Evolutionary conservation across 192 early-diverging fungal species (phyloP).

Genomic region (Entomortierella chlamydospora): DNA sequence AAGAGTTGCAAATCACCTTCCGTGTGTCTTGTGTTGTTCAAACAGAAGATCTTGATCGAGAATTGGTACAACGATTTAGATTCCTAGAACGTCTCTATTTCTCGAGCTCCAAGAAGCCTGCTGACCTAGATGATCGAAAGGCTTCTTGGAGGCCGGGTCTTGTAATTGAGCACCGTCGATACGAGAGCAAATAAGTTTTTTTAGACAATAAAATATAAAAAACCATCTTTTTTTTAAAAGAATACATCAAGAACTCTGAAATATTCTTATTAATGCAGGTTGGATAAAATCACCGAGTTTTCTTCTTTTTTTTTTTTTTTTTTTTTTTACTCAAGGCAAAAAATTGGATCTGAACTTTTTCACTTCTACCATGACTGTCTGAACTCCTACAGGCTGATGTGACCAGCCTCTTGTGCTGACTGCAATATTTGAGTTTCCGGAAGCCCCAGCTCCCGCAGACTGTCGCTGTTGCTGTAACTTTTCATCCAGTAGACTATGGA

Average conservation of each 20-base stretch:
- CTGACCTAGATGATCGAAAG: not conserved
- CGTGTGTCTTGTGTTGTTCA: slow-evolving; percentile 2
- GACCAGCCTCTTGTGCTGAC: slow-evolving; percentile 38
- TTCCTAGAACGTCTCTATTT: slow-evolving; percentile 27
- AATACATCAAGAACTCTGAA: too few species aligned
- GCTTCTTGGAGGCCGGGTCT: slow-evolving; percentile 13
- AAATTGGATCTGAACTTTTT: slow-evolving; percentile 89
- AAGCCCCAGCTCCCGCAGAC: too few species aligned
- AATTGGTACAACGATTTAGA: slow-evolving; percentile 29
- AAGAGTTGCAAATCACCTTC: slow-evolving; percentile 24
- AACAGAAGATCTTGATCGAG: slow-evolving; percentile 23
- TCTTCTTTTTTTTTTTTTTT: not conserved
- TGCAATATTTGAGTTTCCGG: slow-evolving; percentile 5
- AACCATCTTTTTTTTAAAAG: not conserved
- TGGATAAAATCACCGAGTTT: too few species aligned
- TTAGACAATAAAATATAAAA: not conserved
- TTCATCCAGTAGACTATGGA: slow-evolving; percentile 84
- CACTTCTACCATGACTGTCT: slow-evolving; percentile 96
- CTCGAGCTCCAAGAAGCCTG: slow-evolving; percentile 12
- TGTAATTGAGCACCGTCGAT: slow-evolving; percentile 10
- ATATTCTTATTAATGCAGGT: too few species aligned
- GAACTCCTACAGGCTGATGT: slow-evolving; percentile 86
- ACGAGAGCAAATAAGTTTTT: slow-evolving; percentile 7
- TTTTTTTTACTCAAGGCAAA: slow-evolving; percentile 33
- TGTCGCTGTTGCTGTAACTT: slow-evolving; percentile 63